Conservation (phyloP, 805 yeast genomes). For the Scheffersomyces lignosus region DNA sequence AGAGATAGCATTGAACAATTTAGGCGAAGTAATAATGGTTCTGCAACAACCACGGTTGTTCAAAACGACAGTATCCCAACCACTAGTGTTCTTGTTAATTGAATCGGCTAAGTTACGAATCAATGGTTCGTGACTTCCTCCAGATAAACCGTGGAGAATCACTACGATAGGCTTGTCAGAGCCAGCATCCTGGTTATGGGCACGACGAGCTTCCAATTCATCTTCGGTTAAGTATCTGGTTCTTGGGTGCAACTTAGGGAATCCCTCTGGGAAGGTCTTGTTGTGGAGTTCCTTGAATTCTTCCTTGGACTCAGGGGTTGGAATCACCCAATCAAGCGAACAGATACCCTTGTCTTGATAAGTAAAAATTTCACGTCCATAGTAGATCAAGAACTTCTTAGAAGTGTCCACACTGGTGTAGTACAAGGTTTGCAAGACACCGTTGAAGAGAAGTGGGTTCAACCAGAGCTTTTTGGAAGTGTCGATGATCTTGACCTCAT, state of each 20-base stretch:
- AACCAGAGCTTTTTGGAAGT: constrained; percentile 45
- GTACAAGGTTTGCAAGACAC: constrained; percentile 75
- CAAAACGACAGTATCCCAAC: constrained; percentile 67
- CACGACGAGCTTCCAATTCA: constrained; percentile 39
- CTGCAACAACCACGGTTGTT: constrained; percentile 79
- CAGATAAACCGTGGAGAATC: constrained; percentile 74
- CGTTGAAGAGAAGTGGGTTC: constrained; percentile 66
- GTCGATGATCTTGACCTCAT: constrained; percentile 16
- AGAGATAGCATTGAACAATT: constrained; percentile 69
- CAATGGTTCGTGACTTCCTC: constrained; percentile 82
- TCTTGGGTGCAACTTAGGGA: constrained; percentile 45
- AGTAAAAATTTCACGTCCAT: constrained; percentile 66
- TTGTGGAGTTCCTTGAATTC: constrained; percentile 24
- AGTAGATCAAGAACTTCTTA: constrained; percentile 56
- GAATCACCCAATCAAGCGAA: constrained; percentile 71
- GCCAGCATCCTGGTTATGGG: constrained; percentile 14
- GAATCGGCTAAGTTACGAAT: constrained; percentile 57
- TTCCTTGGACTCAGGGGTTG: constrained; percentile 26
- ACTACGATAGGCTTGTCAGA: constrained; percentile 59
- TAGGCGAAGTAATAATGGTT: constrained; percentile 65
- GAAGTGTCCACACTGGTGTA: constrained; percentile 57
- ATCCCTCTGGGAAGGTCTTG: constrained; percentile 34
- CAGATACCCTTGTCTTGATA: constrained; percentile 69
- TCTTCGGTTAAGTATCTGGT: constrained; percentile 51
- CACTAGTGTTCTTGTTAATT: constrained; percentile 22